Evolutionary conservation across 371 early-diverging fungal genomes (phyloP), one percentile per base, ranked within the genome.

Genomic region (Mortierella sp.): DNA sequence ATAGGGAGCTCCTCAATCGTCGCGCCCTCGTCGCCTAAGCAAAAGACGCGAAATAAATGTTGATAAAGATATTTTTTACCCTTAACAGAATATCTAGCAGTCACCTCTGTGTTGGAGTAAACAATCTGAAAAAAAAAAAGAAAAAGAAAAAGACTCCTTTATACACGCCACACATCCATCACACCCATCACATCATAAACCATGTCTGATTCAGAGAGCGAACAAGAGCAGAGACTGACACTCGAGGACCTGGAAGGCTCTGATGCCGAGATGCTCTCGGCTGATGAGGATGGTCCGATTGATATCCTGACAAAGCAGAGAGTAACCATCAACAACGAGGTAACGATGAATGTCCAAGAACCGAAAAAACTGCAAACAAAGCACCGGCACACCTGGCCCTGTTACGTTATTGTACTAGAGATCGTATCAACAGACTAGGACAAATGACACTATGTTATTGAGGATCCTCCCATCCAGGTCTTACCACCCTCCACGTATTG

Each of bases 281-380:
- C 39, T n/a, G 78, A 76, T 23, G 78, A 76, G 62, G 78, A 76
- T 17, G 65, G 51, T 24, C 63, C 78, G 17, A 66, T 58, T 15
- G 92, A 90, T 61, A 81, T 90, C 65, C 65, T 89, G 21, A 80
- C 86, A 31, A 80, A 83, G 42, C 91, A 90, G 69, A 82, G 83
- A 32, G 69, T 91, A n/a, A 83, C 85, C 28, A 82, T 89, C 24
- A 92, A 94, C 79, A 89, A 92, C 57, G 83, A 86, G 82, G 93
- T 92, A 83, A 60, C 11, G 0, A 12, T 21, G 17, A 24, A 14
- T 34, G 14, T 26, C 26, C 15, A 42, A 15, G 28, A 5, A 43
- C 41, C n/a, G n/a, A 23, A 17, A 39, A 19, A 21, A 41, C n/a
- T 1, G 15, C 7, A 28, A 23, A 28, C 14, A 15, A 43, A 15